Conservation (phyloP, 2,329 filamentous ascomycete genomes). For the Dissoconium aciculare region DNA sequence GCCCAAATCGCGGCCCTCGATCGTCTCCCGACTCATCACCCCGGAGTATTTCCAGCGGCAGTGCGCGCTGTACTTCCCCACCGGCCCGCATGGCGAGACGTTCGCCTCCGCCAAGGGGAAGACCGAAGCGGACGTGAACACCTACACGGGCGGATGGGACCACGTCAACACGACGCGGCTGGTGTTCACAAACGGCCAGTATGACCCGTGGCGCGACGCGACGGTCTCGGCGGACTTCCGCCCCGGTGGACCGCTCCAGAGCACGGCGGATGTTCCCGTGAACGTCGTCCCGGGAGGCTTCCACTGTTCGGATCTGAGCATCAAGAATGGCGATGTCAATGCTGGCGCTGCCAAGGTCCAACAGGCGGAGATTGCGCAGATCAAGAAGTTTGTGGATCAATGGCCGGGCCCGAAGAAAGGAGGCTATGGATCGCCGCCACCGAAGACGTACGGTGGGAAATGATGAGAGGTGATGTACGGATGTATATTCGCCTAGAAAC, state of each 20-base stretch:
- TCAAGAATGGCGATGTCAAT: slow-evolving; percentile 34
- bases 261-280: slow-evolving; percentile 35
- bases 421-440: too few species aligned
- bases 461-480: too few species aligned
- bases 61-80: slow-evolving; percentile 42
- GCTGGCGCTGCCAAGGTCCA: slow-evolving; percentile 35
- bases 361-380: slow-evolving; percentile 35
- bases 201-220: slow-evolving; percentile 45
- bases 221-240: slow-evolving; percentile 39
- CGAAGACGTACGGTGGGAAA: too few species aligned
- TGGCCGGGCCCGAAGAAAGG: too few species aligned
- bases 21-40: slow-evolving; percentile 39
- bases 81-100: slow-evolving; percentile 32
- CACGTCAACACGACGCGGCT: slow-evolving; percentile 41
- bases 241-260: slow-evolving; percentile 39
- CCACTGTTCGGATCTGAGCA: slow-evolving; percentile 42
- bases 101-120: slow-evolving; percentile 35
- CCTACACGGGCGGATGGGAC: slow-evolving; percentile 42
- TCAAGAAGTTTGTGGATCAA: slow-evolving; percentile 41
- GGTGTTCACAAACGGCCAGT: slow-evolving; percentile 44
- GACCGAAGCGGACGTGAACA: slow-evolving; percentile 37
- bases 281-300: slow-evolving; percentile 39
- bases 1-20: slow-evolving; percentile 29
- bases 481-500: too few species aligned
- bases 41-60: slow-evolving; percentile 41